These are phyloP conservation scores for Magnusiomyces clavatus DNA, from an alignment of 1,139 yeast genomes.

Conservation along the genomic window DNA sequence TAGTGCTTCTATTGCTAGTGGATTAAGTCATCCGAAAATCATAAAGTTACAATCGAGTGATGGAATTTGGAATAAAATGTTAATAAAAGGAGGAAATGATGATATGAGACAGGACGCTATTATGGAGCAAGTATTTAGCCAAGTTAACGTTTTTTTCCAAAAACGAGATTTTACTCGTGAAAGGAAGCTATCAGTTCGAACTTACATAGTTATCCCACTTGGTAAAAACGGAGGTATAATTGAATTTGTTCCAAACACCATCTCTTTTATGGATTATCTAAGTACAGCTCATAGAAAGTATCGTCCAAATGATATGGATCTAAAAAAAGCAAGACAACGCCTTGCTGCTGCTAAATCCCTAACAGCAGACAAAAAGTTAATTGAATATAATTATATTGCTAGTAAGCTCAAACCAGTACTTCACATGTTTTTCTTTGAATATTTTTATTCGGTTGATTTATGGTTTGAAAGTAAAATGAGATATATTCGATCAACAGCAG, in stretches of 20 bases:
- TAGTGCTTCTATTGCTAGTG: constrained; percentile 56
- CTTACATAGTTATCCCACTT: constrained; percentile 84
- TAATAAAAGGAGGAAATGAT: constrained; percentile 81
- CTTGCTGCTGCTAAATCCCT: background rate
- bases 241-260: constrained; percentile 79
- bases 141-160: constrained; percentile 65
- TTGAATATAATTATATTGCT: constrained; percentile 46
- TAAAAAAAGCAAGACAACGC: constrained; percentile 28
- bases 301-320: constrained; percentile 40
- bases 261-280: constrained; percentile 61
- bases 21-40: constrained; percentile 82
- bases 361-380: constrained; percentile 40
- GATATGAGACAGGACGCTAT: constrained; percentile 93
- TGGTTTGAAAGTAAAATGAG: constrained; percentile 65
- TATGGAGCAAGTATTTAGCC: constrained; percentile 93
- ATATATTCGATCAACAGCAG: constrained; percentile 76
- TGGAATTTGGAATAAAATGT: constrained; percentile 50
- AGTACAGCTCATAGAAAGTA: constrained; percentile 47
- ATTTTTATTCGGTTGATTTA: constrained; percentile 44
- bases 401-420: constrained; percentile 56
- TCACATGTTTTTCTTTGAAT: constrained; percentile 59
- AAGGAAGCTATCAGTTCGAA: constrained; percentile 56
- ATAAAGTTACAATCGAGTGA: constrained; percentile 45
- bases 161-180: constrained; percentile 50
- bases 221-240: constrained; percentile 85